Evolutionary conservation across 805 yeast species (phyloP), one percentile per base, ranked within the genome.

Genomic region (Lipomyces mesembrius): DNA sequence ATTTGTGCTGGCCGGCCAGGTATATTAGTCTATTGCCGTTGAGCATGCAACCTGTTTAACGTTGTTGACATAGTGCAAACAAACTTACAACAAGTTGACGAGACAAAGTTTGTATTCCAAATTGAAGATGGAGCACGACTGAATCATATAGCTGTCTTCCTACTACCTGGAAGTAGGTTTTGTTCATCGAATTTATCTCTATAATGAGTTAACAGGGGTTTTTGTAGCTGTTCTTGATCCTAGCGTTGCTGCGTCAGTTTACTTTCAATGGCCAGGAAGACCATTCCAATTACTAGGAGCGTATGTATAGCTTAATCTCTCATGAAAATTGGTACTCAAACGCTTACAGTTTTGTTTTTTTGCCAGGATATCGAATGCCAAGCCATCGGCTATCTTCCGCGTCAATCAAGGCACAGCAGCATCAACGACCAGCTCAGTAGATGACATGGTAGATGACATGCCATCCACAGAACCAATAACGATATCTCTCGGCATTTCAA

Each of bases 371-470:
- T 76, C 81, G 11, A 71, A 70, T 20, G 79, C 78, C 49, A 95
- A 94, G 76, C 98, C 96, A 49, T 90, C 97, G 66, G 97, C 98
- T 0, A 95, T 95, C 2, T 95, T 90, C 81, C 89, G 88, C 74
- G 84, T 94, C 66, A 91, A 88, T 75, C 82, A 81, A 69, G 71
- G 76, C 7, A 64, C 62, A 58, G 39, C 17, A 57, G 34, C 32
- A 17, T 60, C 59, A 25, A 68, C 62, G 3, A 62, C 57, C 34
- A 88, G 56, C 20, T 65, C 61, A 1, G 61, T 65, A 22, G 89
- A 87, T 58, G 90, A 86, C 68, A 81, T 85, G 72, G 83, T 85
- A 81, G 88, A 83, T 66, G 88, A 82, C 57, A 83, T 79, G 35
- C 74, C 77, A 68, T 77, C 70, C 20, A 74, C 76, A 8, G 79